A percentile compares a stretch with the other conserved stretches of the same genome.
These are phyloP conservation scores for Pythium rishiriense DNA, from an alignment of 352 stramenopile genomes.

Conservation along the genomic window DNA sequence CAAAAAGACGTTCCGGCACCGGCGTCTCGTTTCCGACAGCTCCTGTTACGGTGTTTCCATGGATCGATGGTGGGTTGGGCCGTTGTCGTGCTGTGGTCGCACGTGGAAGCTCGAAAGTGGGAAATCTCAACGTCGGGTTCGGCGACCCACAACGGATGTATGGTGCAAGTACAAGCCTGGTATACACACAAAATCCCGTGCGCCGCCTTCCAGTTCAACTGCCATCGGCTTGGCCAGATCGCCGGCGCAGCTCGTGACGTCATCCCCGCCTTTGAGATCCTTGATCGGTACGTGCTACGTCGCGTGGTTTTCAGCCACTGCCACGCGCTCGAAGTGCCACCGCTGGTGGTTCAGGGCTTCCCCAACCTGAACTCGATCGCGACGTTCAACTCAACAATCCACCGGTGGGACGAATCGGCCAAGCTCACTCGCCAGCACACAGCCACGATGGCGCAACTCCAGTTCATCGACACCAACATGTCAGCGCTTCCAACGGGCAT, in stretches of 20 bases:
- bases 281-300: neutral
- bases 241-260: neutral
- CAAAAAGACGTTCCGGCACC: too few species aligned
- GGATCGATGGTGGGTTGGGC: too few species aligned
- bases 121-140: too few species aligned
- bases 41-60: too few species aligned
- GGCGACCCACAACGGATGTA: too few species aligned
- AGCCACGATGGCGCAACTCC: neutral
- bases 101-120: too few species aligned
- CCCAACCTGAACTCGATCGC: neutral
- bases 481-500: neutral
- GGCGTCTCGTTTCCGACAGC: too few species aligned
- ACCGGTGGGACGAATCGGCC: neutral
- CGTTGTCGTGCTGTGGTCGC: too few species aligned
- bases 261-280: neutral
- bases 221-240: too few species aligned
- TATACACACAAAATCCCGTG: too few species aligned
- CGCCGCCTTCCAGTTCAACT: too few species aligned
- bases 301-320: neutral
- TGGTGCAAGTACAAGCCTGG: too few species aligned
- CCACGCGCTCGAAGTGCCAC: neutral
- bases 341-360: neutral
- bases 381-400: neutral
- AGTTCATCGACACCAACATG: neutral
- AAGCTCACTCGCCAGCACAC: neutral